Conservation (phyloP, 768 basidiomycete species). For the Rhizopogon vinicolor region DNA sequence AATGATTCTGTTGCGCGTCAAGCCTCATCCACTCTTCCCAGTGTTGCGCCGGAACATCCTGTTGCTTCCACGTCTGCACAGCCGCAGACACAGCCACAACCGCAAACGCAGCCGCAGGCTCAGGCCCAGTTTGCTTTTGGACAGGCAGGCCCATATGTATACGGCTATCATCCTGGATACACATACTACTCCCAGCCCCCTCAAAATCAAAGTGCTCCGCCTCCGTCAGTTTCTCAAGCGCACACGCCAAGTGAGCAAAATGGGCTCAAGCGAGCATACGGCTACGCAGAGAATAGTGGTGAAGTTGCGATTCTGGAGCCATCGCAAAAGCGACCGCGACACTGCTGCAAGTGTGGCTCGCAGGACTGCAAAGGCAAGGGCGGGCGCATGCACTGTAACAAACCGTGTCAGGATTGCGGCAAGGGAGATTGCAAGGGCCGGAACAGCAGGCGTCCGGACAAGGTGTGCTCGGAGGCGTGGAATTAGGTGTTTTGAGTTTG, state of each 20-base stretch:
- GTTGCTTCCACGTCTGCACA: constrained; percentile 13
- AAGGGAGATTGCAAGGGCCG: constrained; percentile 73
- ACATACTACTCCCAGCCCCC: constrained; percentile 26
- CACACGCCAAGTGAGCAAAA: constrained; percentile 23
- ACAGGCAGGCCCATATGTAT: constrained; percentile 29
- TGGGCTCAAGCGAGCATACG: constrained; percentile 23
- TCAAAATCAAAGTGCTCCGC: constrained; percentile 16
- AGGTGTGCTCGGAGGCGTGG: constrained; percentile 63
- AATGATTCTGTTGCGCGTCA: constrained; percentile 11
- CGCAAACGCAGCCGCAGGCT: constrained; percentile 15
- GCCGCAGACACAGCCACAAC: constrained; percentile 11
- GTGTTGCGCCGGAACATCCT: constrained; percentile 14
- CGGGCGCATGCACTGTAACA: constrained; percentile 67
- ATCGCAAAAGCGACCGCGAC: constrained; percentile 60
- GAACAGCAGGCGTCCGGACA: constrained; percentile 74
- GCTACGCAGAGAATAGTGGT: constrained; percentile 19
- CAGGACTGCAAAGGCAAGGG: constrained; percentile 84
- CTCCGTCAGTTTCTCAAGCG: constrained; percentile 12
- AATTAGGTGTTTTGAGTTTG: constrained; percentile 7
- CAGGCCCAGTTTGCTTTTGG: constrained; percentile 25
- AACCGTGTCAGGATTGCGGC: constrained; percentile 80
- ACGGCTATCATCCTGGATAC: constrained; percentile 30
- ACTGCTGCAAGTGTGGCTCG: constrained; percentile 80
- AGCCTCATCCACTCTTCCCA: constrained; percentile 1
- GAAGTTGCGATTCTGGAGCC: constrained; percentile 30